Evolutionary conservation across 31 red algal species (phyloP).

Genomic region (Odonthalia washingtoniensis): DNA sequence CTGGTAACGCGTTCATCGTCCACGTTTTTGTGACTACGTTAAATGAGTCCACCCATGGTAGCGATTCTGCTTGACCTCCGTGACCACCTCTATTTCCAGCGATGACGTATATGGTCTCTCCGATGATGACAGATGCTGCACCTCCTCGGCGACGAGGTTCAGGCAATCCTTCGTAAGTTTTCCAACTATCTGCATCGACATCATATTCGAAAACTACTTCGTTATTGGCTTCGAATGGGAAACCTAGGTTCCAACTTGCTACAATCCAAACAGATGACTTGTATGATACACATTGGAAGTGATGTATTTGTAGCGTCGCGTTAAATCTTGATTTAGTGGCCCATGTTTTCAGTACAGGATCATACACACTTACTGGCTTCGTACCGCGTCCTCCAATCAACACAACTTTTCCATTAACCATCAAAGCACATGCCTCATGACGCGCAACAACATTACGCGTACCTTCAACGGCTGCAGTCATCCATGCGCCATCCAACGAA

Average conservation of each 20-base stretch:
- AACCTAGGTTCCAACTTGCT: constrained; percentile 60
- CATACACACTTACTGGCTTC: constrained; percentile 56
- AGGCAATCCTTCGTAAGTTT: constrained; percentile 38
- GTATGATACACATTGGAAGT: constrained; percentile 60
- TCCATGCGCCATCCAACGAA: constrained; percentile 27
- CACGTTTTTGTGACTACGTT: constrained; percentile 44
- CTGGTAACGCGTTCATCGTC: background rate
- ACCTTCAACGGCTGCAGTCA: background rate
- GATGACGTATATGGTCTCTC: constrained; percentile 67
- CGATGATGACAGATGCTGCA: constrained; percentile 50
- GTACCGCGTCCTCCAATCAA: constrained; percentile 66
- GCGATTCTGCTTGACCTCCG: constrained; percentile 54
- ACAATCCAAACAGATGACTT: constrained; percentile 51
- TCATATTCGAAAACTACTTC: constrained; percentile 56
- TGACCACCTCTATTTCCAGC: constrained; percentile 74
- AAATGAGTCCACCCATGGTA: constrained; percentile 81
- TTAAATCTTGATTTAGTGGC: constrained; percentile 20
- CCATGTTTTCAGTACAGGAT: constrained; percentile 53
- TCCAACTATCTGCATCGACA: constrained; percentile 26
- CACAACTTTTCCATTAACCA: constrained; percentile 64
- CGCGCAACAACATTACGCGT: constrained; percentile 10
- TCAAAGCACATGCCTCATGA: constrained; percentile 59
- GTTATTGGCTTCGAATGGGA: constrained; percentile 63
- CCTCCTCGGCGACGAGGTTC: constrained; percentile 44
- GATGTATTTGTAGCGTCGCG: constrained; percentile 53